A percentile compares a stretch with the other conserved stretches of the same genome.
Conservation (phyloP, 2,329 filamentous ascomycete genomes). For the Coniella vitis region DNA sequence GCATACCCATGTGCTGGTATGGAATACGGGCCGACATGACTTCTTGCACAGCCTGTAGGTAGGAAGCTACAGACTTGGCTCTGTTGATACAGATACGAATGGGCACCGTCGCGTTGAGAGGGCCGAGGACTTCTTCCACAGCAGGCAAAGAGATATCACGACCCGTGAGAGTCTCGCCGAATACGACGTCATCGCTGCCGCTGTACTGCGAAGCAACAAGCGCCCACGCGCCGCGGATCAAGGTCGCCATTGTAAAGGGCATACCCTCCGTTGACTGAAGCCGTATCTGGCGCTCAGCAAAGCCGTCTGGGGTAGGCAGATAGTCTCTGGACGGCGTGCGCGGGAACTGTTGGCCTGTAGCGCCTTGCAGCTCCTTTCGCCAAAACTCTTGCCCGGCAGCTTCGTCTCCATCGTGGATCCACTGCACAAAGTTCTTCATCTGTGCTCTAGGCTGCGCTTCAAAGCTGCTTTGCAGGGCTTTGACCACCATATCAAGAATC, state of each 20-base stretch:
- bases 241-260: constrained; percentile 13
- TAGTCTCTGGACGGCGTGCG: constrained; percentile 39
- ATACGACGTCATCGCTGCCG: constrained; percentile 46
- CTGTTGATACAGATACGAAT: constrained; percentile 33
- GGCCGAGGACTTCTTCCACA: constrained; percentile 49
- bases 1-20: constrained; percentile 42
- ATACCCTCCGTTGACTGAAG: constrained; percentile 18
- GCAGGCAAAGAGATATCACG: constrained; percentile 43
- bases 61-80: constrained; percentile 17
- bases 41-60: constrained; percentile 17
- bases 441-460: constrained; percentile 18
- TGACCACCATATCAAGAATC: constrained; percentile 23
- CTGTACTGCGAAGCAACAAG: constrained; percentile 47
- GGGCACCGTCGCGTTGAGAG: constrained; percentile 36
- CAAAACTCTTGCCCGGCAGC: constrained; percentile 37
- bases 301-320: constrained; percentile 33
- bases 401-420: constrained; percentile 35
- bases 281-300: constrained; percentile 20
- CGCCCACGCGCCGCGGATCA: constrained; percentile 47
- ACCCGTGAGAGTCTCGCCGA: constrained; percentile 54
- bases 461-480: constrained; percentile 16
- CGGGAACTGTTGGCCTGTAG: constrained; percentile 42
- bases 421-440: constrained; percentile 27
- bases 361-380: constrained; percentile 36
- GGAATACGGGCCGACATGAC: constrained; percentile 31